Percentiles rank a stretch among this genome's conserved stretches.
These are phyloP conservation scores for Polygonum maritimum DNA, from an alignment of 148 eudicot genomes.

Conservation along the genomic window DNA sequence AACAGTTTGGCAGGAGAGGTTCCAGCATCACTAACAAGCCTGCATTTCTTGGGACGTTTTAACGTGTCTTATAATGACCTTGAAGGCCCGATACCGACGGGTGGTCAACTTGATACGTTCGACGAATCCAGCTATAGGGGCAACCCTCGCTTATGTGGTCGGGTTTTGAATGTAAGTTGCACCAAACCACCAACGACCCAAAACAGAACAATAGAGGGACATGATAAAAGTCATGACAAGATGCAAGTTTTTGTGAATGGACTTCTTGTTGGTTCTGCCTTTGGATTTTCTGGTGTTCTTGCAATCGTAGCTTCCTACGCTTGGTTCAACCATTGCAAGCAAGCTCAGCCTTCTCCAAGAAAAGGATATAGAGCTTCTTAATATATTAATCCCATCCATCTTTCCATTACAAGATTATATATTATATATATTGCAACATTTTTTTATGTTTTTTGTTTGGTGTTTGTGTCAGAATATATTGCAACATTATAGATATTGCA, in stretches of 20 bases:
- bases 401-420: no score
- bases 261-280: not conserved
- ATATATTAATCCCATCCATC: no score
- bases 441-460: slow-evolving; percentile 15
- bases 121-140: slow-evolving; percentile 15
- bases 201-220: not conserved
- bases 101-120: slow-evolving; percentile 50
- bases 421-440: no score
- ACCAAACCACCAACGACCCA: not conserved
- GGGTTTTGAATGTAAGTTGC: not conserved
- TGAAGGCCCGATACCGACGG: slow-evolving; percentile 42
- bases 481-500: no score
- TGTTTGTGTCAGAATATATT: no score
- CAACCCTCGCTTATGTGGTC: slow-evolving; percentile 16
- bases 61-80: slow-evolving; percentile 52
- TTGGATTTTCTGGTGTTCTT: not conserved
- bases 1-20: slow-evolving; percentile 65
- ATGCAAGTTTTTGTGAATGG: not conserved
- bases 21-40: slow-evolving; percentile 50
- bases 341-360: not conserved
- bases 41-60: slow-evolving; percentile 42
- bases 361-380: not conserved
- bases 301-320: not conserved
- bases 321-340: not conserved
- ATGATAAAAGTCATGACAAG: not conserved